phyloP scores from a whole-genome alignment of 2,329 filamentous ascomycete genomes.

The Davidsoniella neocaledoniae region DNA sequence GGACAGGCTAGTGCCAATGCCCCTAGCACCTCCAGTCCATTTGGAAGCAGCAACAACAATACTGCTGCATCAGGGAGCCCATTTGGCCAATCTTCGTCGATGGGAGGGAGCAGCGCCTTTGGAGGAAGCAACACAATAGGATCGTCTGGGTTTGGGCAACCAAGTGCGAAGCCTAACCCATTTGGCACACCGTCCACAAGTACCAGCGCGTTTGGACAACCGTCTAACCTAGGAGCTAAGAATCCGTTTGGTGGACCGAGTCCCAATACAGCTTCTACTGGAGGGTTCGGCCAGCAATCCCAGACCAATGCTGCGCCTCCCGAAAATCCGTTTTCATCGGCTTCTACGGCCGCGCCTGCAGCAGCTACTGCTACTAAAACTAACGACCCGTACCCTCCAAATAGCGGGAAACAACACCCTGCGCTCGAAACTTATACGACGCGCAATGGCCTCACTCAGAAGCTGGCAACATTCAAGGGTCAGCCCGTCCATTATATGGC shows the following conservation, averaged over 20 bases:
- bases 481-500: constrained; percentile 42
- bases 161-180: constrained; percentile 13
- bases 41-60: neutral
- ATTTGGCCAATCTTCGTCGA: constrained; percentile 15
- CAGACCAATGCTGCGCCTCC: neutral
- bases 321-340: constrained; percentile 1
- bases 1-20: neutral
- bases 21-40: neutral
- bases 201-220: constrained; percentile 12
- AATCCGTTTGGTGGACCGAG: constrained; percentile 10
- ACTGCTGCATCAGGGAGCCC: constrained; percentile 3
- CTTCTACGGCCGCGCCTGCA: constrained; percentile 12
- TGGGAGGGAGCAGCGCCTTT: constrained; percentile 1
- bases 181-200: constrained; percentile 18
- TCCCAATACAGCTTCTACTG: constrained; percentile 1
- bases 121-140: neutral
- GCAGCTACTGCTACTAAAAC: constrained; percentile 11
- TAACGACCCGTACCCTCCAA: constrained; percentile 27
- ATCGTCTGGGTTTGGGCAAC: constrained; percentile 17
- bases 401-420: constrained; percentile 28
- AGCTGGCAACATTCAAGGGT: constrained; percentile 44
- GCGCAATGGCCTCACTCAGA: constrained; percentile 24
- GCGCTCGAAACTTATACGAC: constrained; percentile 27
- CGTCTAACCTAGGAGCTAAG: constrained; percentile 2
- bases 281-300: constrained; percentile 8